Conservation (phyloP, 2,329 filamentous ascomycete genomes). For the Diaporthe caulivora region DNA sequence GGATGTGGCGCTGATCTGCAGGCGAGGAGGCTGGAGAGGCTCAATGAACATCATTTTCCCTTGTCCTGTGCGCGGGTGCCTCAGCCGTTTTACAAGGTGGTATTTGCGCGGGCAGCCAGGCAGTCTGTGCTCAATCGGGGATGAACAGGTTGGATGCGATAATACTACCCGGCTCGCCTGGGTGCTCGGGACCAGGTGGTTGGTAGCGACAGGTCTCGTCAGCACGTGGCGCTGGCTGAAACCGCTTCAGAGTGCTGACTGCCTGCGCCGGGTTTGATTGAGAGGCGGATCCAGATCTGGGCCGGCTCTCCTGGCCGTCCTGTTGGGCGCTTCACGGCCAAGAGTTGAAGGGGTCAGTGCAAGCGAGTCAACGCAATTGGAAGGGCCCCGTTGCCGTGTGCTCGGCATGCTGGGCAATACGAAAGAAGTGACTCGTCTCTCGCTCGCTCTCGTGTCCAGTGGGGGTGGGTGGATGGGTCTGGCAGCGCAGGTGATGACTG, state of each 20-base stretch:
- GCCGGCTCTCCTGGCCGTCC: neutral
- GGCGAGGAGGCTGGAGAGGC: neutral
- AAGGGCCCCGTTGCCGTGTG: neutral
- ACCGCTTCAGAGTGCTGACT: slow-evolving; percentile 23
- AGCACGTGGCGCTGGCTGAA: slow-evolving; percentile 24
- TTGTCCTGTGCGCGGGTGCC: neutral
- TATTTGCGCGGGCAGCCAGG: neutral
- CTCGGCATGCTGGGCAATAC: slow-evolving; percentile 4
- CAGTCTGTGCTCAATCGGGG: slow-evolving; percentile 15
- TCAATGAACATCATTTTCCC: neutral
- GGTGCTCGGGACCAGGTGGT: neutral
- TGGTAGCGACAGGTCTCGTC: slow-evolving; percentile 20
- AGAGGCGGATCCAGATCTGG: neutral
- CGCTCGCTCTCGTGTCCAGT: neutral
- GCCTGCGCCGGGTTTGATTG: neutral
- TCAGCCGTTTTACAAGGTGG: slow-evolving; percentile 7
- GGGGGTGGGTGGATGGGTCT: neutral
- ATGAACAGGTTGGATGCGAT: neutral
- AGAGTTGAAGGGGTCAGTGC: neutral
- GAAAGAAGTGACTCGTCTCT: no score
- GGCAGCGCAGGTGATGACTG: neutral
- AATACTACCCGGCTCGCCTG: no score
- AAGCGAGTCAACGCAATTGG: slow-evolving; percentile 18
- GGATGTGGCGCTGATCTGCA: neutral
- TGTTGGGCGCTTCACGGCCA: neutral